phyloP scores from a whole-genome alignment of 192 early-diverging fungal species.

The Chytriomyces hyalinus region DNA sequence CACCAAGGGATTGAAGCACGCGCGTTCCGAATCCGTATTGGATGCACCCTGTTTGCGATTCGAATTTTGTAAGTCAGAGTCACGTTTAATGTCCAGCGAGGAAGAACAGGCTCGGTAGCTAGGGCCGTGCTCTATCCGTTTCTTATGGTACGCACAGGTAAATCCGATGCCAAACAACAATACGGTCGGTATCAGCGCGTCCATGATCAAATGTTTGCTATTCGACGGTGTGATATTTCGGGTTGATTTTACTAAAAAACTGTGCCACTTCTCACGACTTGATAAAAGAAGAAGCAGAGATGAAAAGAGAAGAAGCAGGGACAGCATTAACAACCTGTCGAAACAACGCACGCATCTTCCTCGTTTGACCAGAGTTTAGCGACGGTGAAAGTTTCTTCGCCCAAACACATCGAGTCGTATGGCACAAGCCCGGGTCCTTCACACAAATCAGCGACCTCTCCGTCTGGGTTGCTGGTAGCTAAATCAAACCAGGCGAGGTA shows the following conservation, averaged over 20 bases:
- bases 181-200: background rate
- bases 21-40: slow-evolving; percentile 86
- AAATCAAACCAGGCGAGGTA: background rate
- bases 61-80: background rate
- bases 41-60: slow-evolving; percentile 62
- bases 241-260: slow-evolving; percentile 34
- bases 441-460: background rate
- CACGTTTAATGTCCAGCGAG: too few species aligned
- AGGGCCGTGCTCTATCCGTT: background rate
- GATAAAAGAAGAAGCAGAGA: too few species aligned
- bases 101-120: background rate
- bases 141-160: slow-evolving; percentile 1
- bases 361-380: background rate
- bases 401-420: background rate
- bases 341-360: background rate
- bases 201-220: too few species aligned
- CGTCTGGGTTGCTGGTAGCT: background rate
- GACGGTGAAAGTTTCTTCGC: background rate
- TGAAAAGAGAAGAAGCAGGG: too few species aligned
- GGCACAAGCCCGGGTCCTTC: background rate
- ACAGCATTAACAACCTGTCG: too few species aligned
- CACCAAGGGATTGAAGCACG: slow-evolving; percentile 80
- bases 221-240: background rate
- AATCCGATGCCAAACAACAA: slow-evolving; percentile 5
- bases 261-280: too few species aligned